Percentiles rank a stretch among this genome's conserved stretches.
Evolutionary conservation across 768 basidiomycete genomes (phyloP).

Genomic region (Lactarius hatsudake): DNA sequence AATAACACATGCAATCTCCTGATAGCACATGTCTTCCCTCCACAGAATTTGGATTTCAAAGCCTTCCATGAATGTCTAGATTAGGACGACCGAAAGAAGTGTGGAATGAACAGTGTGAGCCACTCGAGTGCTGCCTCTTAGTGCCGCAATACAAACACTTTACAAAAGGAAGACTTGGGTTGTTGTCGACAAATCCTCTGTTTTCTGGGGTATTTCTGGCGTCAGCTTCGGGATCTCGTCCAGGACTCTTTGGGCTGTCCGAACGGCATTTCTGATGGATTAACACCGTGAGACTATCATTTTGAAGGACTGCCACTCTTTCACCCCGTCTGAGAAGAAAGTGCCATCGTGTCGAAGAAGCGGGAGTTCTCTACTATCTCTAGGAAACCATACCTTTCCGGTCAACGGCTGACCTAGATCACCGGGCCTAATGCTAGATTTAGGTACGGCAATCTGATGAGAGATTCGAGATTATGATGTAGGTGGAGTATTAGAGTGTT

Average conservation of each 20-base stretch:
- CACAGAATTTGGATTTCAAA: background rate
- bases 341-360: too few relatives aligned
- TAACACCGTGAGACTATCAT: slow-evolving; percentile 20
- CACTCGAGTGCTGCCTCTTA: background rate
- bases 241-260: slow-evolving; percentile 51
- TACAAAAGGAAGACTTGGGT: slow-evolving; percentile 26
- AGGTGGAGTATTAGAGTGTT: background rate
- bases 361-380: too few relatives aligned
- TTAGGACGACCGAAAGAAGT: slow-evolving; percentile 7
- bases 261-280: slow-evolving; percentile 46
- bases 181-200: slow-evolving; percentile 52
- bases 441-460: background rate
- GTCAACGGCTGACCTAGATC: slow-evolving; percentile 36
- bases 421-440: background rate
- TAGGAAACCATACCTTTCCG: slow-evolving; percentile 51
- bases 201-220: slow-evolving; percentile 46
- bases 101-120: background rate
- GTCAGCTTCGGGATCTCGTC: slow-evolving; percentile 54
- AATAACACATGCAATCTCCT: background rate
- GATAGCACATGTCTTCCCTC: background rate
- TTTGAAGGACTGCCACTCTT: background rate
- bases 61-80: background rate
- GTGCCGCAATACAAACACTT: background rate
- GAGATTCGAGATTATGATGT: background rate
- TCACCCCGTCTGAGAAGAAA: too few relatives aligned